Evolutionary conservation across 139 green algal genomes (phyloP).

Genomic region (Chlorella sp.): DNA sequence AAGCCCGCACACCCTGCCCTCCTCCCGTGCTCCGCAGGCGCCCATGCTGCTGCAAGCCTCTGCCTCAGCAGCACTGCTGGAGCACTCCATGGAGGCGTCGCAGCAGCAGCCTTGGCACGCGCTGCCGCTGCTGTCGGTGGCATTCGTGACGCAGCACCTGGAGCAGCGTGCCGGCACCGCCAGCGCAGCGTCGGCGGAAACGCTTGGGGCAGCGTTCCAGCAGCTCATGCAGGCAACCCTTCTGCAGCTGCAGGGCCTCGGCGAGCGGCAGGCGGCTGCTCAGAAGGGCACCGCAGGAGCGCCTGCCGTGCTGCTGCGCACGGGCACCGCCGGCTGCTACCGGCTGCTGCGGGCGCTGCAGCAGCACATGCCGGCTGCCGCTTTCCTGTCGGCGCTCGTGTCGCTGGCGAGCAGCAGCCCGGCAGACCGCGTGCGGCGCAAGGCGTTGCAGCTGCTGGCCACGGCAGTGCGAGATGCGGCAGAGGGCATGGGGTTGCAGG

Average conservation of each 20-base stretch:
- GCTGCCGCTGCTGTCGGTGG: conserved; percentile 58
- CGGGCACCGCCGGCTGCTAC: conserved; percentile 44
- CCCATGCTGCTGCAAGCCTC: conserved; percentile 33
- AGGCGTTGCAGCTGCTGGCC: conserved; percentile 65
- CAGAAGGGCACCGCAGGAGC: not conserved
- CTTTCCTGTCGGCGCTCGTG: conserved; percentile 63
- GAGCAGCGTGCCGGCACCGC: conserved; percentile 33
- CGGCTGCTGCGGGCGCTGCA: conserved; percentile 55
- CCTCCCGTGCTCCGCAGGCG: conserved; percentile 35
- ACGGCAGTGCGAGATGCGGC: conserved; percentile 46
- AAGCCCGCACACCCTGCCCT: not conserved
- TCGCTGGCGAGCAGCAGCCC: conserved; percentile 45
- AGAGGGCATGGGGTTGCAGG: conserved; percentile 10
- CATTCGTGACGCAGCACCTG: conserved; percentile 61
- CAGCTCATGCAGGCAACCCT: conserved; percentile 57
- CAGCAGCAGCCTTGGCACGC: conserved; percentile 13
- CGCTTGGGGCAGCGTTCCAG: not conserved
- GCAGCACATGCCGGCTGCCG: conserved; percentile 48
- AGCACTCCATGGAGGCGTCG: conserved; percentile 18
- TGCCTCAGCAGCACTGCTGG: conserved; percentile 48
- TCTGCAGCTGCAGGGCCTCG: conserved; percentile 53
- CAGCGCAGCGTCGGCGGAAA: not conserved
- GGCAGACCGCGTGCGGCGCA: conserved; percentile 51
- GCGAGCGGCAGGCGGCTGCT: conserved; percentile 14
- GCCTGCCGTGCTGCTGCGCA: not conserved